Evolutionary conservation across 2,329 filamentous ascomycete genomes (phyloP).

Genomic region (Stagonosporopsis rhizophila): DNA sequence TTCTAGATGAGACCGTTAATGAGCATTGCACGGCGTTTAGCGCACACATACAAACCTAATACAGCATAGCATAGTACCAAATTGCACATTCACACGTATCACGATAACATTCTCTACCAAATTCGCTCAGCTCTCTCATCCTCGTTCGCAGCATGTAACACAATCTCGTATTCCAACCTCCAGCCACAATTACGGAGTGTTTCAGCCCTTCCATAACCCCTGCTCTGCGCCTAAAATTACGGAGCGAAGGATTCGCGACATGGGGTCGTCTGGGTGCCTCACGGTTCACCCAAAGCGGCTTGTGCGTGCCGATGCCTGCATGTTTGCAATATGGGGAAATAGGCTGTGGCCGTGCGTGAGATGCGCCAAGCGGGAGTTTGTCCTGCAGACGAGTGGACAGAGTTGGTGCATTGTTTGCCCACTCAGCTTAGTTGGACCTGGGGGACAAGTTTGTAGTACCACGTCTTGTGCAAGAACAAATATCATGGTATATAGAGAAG

Average conservation of each 20-base stretch:
- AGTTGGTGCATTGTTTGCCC: too few relatives aligned
- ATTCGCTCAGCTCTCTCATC: neutral
- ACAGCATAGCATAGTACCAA: neutral
- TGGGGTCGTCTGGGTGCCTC: neutral
- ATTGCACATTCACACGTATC: neutral
- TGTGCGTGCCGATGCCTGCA: neutral
- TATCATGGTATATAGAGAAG: constrained; percentile 12
- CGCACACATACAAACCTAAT: neutral
- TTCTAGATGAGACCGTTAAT: neutral
- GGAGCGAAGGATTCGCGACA: constrained; percentile 10
- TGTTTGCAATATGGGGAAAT: neutral
- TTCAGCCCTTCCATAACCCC: neutral
- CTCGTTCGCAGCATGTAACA: neutral
- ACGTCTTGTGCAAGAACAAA: neutral
- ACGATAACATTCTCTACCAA: neutral
- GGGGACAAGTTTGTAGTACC: neutral
- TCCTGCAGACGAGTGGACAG: neutral
- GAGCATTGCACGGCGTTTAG: constrained; percentile 6
- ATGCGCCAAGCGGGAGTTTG: neutral
- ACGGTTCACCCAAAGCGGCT: neutral
- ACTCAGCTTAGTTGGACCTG: neutral
- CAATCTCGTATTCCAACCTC: neutral
- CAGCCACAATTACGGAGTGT: neutral
- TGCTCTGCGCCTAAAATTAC: neutral
- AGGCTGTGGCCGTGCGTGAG: neutral